Evolutionary conservation across 306 rosid genomes (phyloP).

Genomic region (Arachis hypogaea): DNA sequence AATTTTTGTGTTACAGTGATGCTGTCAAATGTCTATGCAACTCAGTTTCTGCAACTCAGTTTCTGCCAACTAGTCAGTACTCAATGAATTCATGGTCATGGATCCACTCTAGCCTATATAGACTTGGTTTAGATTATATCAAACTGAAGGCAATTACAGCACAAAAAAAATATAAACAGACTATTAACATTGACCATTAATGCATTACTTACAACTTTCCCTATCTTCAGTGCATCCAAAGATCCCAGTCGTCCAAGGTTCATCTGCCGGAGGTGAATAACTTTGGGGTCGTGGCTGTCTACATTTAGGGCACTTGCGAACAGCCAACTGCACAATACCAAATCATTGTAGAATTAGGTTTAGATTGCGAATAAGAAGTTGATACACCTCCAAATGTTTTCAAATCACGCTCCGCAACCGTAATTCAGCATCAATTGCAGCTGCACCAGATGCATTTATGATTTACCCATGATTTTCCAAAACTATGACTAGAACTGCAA

Average conservation of each 20-base stretch:
- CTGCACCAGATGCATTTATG: no score
- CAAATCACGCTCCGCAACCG: background rate
- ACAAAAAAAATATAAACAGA: background rate
- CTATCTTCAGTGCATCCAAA: conserved; percentile 87
- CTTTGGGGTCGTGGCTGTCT: conserved; percentile 93
- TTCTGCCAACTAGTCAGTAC: conserved; percentile 1
- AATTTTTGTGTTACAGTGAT: background rate
- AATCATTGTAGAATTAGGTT: background rate
- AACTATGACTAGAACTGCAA: no score
- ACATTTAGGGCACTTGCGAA: conserved; percentile 80
- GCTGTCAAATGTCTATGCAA: conserved; percentile 1
- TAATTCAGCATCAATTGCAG: background rate
- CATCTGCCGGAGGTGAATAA: conserved; percentile 89
- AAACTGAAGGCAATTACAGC: background rate
- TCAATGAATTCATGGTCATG: conserved; percentile 14
- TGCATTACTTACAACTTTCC: conserved; percentile 79
- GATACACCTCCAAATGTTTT: background rate
- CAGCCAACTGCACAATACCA: conserved; percentile 60
- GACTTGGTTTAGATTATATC: conserved; percentile 3
- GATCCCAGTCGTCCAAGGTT: conserved; percentile 97
- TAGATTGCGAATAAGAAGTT: background rate
- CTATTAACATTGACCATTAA: conserved; percentile 20
- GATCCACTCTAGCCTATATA: conserved; percentile 3
- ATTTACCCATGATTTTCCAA: background rate
- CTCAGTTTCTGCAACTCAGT: background rate